A percentile compares a stretch with the other conserved stretches of the same genome.
These are phyloP conservation scores for Hibiscus trionum DNA, from an alignment of 345 rosid species.

Conservation along the genomic window DNA sequence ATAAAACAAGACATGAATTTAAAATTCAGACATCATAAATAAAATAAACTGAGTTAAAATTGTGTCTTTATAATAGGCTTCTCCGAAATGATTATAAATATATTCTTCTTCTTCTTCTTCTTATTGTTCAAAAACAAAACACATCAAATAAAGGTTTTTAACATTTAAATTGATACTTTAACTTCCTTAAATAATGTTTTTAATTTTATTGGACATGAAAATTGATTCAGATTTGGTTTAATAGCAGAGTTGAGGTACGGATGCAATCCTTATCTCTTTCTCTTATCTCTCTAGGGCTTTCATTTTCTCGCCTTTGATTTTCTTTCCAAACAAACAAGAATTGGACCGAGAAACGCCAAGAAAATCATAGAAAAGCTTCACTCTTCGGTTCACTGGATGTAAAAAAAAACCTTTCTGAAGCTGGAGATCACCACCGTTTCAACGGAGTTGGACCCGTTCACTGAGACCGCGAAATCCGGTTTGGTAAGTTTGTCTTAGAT, in stretches of 20 bases:
- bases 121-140: no score
- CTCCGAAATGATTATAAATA: no score
- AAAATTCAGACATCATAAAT: no score
- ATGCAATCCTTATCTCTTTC: slow-evolving; percentile 14
- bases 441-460: background rate
- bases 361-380: background rate
- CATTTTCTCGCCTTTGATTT: slow-evolving; percentile 26
- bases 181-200: no score
- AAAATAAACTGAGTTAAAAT: no score
- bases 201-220: slow-evolving; percentile 36
- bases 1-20: no score
- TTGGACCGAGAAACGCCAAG: background rate
- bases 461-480: background rate
- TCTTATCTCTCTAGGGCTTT: slow-evolving; percentile 25
- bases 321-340: slow-evolving; percentile 28
- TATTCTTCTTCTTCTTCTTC: no score
- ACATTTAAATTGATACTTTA: no score
- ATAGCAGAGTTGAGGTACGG: slow-evolving; percentile 37
- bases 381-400: background rate
- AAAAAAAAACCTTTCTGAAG: background rate
- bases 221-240: slow-evolving; percentile 31
- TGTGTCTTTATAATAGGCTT: no score
- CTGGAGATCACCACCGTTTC: background rate
- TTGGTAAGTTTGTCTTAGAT: background rate
- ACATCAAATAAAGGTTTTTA: no score